Evolutionary conservation across 2,329 filamentous ascomycete species (phyloP), one percentile per base, ranked within the genome.

Genomic region (Penicillium polonicum): DNA sequence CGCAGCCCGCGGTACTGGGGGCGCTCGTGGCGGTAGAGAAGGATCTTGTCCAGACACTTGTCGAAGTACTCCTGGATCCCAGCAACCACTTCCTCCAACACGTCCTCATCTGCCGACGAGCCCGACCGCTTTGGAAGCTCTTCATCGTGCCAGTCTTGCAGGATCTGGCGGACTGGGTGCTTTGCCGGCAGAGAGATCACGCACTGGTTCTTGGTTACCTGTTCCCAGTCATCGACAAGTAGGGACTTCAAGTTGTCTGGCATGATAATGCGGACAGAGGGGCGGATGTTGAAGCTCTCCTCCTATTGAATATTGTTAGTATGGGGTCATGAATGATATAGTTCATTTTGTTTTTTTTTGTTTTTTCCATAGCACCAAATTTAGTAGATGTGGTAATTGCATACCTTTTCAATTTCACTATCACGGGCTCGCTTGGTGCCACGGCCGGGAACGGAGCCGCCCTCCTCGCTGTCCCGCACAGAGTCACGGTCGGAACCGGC

Each of bases 211-310:
- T 97, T 97, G 56, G 94, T 99, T 60, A 99, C 87, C 68, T 97
- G 96, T 75, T 99, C 94, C 94, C 94, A 99, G 74, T 99, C 94
- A 72, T 99, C 94, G 23, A 99, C 94, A 3, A 99, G 85, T 61
- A 96, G 83, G 17, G 90, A 91, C 79, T 97, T 97, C 64, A 99
- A 82, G 64, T 89, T 86, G 71, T 97, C 94, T 0, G 94, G 92
- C 63, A 97, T 87, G 49, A 88, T 83, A 42, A 99, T 84, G 67
- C 91, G 90, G 68, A 99, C 88, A 19, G 91, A 91, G 21, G 93
- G 92, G 57, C 92, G 87, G 61, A 84, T 83, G 70, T 92, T 86
- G 72, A 96, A 99, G 5, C 83, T 80, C 60, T 97, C 94, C 79
- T 97, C 94, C 92, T 97, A 75, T 57, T 46, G 10, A 33, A 10